Evolutionary conservation across 2,329 filamentous ascomycete species (phyloP), one percentile per base, ranked within the genome.

Genomic region (Cladosporium cucumerinum): DNA sequence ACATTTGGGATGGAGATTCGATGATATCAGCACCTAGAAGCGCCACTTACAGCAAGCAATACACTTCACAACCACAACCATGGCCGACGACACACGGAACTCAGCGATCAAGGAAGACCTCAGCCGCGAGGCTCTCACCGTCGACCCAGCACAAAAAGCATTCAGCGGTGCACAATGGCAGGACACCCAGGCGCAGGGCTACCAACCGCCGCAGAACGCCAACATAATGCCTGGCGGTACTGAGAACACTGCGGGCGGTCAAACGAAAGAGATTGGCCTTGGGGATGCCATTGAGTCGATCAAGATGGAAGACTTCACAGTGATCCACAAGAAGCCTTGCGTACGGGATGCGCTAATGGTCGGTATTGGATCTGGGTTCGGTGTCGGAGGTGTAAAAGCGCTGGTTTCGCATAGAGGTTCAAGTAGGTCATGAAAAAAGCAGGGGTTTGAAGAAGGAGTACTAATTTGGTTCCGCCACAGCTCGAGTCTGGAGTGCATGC

Each of bases 361-460:
- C 1, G 95, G 93, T 26, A 96, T 99, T 72, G 90, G 87, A 0
- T 84, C 86, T 2, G 95, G 92, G 3, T 90, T 92, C 68, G 89
- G 85, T 4, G 78, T 92, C 34, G 94, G 93, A 63, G 89, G 88
- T 65, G 72, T 93, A 63, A 86, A 89, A 68, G 90, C 88, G 72
- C 82, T 97, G 25, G 79, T 92, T 8, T 21, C n/a, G 12, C 39
- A 16, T 70, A 87, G 90, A 43, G 89, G 93, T 46, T 10, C n/a
- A 21, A 21, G 39, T 96, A 82, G 70, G 82, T 74, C 18, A 6
- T 12, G 8, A 7, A 14, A 68, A 65, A 26, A 30, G 28, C 32
- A 25, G 18, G 57, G 21, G 7, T 23, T 5, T 7, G 18, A 34
- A 11, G 18, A 55, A 48, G 12, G 49, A 39, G 6, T 26, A 14